These are phyloP conservation scores for Amanita molliuscula DNA, from an alignment of 768 basidiomycete species.

Conservation along the genomic window DNA sequence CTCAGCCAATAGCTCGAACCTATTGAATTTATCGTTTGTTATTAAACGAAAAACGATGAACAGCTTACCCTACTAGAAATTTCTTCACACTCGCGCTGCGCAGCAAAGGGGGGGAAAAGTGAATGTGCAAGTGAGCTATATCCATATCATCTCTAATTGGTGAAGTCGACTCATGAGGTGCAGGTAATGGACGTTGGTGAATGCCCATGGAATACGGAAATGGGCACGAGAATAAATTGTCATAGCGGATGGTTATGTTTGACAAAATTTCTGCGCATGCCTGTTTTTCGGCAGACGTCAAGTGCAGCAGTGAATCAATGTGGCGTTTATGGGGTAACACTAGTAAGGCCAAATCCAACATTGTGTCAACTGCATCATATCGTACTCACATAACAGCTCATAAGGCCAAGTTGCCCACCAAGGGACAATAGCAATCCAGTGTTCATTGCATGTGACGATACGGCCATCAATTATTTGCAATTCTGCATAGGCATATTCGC, in stretches of 20 bases:
- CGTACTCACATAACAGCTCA: conserved; percentile 59
- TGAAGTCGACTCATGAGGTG: conserved; percentile 10
- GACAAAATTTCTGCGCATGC: conserved; percentile 64
- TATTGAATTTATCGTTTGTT: conserved; percentile 15
- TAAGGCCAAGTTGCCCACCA: conserved; percentile 98
- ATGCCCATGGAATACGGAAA: conserved; percentile 96
- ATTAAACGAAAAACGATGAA: not conserved
- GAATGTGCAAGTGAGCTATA: conserved; percentile 75
- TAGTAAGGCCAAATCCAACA: conserved; percentile 17
- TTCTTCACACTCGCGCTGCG: conserved; percentile 77
- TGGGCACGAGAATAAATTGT: conserved; percentile 74
- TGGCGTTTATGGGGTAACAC: conserved; percentile 75
- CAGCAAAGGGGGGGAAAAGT: conserved; percentile 79
- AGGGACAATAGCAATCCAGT: conserved; percentile 81
- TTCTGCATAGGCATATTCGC: conserved; percentile 72
- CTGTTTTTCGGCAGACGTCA: conserved; percentile 48
- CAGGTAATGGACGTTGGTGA: conserved; percentile 69
- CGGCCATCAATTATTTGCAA: conserved; percentile 32
- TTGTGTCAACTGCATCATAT: not conserved
- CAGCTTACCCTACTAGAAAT: conserved; percentile 75
- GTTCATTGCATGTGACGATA: conserved; percentile 58
- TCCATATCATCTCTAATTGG: conserved; percentile 30
- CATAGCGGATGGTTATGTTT: conserved; percentile 55
- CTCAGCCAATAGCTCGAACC: conserved; percentile 87
- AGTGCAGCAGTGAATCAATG: conserved; percentile 56